A percentile compares a stretch with the other conserved stretches of the same genome.
Evolutionary conservation across 2,329 filamentous ascomycete genomes (phyloP).

Genomic region (Trichoderma hamatum): DNA sequence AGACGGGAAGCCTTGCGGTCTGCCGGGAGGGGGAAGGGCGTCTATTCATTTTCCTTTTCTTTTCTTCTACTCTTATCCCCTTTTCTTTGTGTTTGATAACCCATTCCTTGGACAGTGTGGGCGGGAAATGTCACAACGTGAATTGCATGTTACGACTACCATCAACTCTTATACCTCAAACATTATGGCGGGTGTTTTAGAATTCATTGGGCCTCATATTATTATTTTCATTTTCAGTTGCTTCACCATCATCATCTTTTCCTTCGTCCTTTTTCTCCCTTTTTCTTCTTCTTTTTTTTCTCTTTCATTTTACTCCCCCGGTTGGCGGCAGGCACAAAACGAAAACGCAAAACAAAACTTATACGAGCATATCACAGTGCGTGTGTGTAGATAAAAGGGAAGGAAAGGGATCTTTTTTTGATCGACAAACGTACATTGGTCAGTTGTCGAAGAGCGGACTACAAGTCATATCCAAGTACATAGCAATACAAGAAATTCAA

Average conservation of each 20-base stretch:
- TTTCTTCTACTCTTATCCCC: not conserved
- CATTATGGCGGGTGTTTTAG: constrained; percentile 23
- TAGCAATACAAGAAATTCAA: not conserved
- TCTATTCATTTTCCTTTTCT: not conserved
- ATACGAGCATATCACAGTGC: constrained; percentile 12
- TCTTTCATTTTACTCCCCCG: too few relatives aligned
- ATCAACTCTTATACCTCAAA: constrained; percentile 17
- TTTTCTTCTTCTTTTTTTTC: not conserved
- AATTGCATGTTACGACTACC: constrained; percentile 1
- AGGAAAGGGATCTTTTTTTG: not conserved
- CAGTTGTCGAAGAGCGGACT: not conserved
- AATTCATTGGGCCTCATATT: not conserved
- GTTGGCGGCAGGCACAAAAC: not conserved
- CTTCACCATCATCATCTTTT: not conserved
- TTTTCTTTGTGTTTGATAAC: not conserved
- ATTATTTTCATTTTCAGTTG: not conserved
- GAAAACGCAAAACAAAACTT: not conserved
- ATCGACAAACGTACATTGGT: constrained; percentile 14
- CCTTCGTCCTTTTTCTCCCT: not conserved
- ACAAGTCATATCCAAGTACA: not conserved
- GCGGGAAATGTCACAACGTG: constrained; percentile 5
- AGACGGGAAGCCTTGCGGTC: constrained; percentile 23
- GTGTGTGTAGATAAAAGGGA: not conserved
- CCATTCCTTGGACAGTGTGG: constrained; percentile 19
- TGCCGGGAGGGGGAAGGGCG: constrained; percentile 3